Percentiles rank a stretch among this genome's conserved stretches.
Evolutionary conservation across 2,329 filamentous ascomycete genomes (phyloP).

Genomic region (Aspergillus transmontanensis): DNA sequence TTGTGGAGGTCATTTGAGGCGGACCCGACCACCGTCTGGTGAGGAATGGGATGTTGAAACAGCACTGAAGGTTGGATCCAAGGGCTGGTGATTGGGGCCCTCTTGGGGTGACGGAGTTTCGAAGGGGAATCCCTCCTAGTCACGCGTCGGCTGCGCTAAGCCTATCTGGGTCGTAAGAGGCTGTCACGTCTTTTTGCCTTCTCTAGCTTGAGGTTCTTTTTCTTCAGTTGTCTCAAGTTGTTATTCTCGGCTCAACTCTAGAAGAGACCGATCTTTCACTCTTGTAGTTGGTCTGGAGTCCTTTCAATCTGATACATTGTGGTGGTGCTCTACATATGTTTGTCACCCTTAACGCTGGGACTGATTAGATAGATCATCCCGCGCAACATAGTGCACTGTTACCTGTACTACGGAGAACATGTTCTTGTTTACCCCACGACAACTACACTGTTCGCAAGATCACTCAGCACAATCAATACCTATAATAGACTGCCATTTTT

Average conservation of each 20-base stretch:
- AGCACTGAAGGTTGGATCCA: constrained; percentile 13
- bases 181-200: constrained; percentile 11
- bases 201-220: background rate
- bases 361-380: constrained; percentile 1
- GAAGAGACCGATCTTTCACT: background rate
- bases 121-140: constrained; percentile 35
- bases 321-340: background rate
- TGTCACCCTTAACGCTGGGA: background rate
- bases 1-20: constrained; percentile 27
- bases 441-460: background rate
- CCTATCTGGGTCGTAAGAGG: constrained; percentile 26
- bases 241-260: background rate
- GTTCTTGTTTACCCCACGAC: constrained; percentile 8
- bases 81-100: constrained; percentile 19
- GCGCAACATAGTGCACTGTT: constrained; percentile 6
- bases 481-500: background rate
- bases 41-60: constrained; percentile 19
- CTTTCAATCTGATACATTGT: background rate
- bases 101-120: constrained; percentile 29
- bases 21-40: constrained; percentile 28
- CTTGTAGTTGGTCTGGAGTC: background rate
- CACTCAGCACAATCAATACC: background rate
- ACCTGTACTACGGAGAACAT: constrained; percentile 10
- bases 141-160: constrained; percentile 43
- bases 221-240: background rate